Evolutionary conservation across 2,329 filamentous ascomycete species (phyloP).

Genomic region (Ciborinia camelliae): DNA sequence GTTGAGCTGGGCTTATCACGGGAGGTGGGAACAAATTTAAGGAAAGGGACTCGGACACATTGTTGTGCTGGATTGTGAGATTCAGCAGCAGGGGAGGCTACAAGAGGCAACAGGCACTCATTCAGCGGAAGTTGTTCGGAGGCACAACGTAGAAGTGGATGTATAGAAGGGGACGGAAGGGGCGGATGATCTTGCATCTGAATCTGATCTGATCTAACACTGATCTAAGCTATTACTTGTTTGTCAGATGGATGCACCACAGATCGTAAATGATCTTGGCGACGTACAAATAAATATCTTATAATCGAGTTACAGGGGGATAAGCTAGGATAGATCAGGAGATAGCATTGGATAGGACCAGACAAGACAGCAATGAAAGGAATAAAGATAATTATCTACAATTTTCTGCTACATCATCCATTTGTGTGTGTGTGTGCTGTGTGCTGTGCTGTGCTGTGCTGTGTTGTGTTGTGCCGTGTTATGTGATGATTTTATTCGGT

Average conservation of each 20-base stretch:
- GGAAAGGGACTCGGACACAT: background rate
- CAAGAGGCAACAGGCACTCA: background rate
- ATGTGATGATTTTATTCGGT: background rate
- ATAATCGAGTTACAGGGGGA: background rate
- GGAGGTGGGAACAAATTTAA: background rate
- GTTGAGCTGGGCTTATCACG: background rate
- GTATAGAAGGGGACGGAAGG: background rate
- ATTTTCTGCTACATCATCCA: background rate
- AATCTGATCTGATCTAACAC: constrained; percentile 11
- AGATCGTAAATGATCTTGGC: background rate
- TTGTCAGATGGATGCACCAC: background rate
- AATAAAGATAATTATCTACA: constrained; percentile 2
- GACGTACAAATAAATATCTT: constrained; percentile 7
- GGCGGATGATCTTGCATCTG: constrained; percentile 12
- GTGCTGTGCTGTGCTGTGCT: constrained; percentile 4
- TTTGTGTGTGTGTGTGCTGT: background rate
- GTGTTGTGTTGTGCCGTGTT: background rate
- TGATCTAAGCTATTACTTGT: background rate
- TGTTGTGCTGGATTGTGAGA: background rate
- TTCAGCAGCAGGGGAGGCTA: background rate
- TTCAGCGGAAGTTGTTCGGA: constrained; percentile 8
- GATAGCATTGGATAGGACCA: background rate
- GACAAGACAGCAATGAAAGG: background rate
- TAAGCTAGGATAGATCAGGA: background rate
- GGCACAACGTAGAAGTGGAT: constrained; percentile 4